Evolutionary conservation across 257 asterid genomes (phyloP).

Genomic region (Hygrophila difformis): DNA sequence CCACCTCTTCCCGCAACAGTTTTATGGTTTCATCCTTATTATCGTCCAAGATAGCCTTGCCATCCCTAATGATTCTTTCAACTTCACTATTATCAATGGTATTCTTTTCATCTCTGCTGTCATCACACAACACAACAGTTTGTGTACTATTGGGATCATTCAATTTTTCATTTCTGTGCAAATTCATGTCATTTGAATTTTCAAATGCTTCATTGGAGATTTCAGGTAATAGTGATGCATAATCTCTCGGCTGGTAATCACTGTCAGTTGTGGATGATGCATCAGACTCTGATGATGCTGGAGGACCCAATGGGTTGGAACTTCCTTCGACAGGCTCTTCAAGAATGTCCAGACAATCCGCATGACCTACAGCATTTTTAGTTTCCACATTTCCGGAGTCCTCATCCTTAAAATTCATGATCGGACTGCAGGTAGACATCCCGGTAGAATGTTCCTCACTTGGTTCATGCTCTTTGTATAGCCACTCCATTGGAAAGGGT

Average conservation of each 20-base stretch:
- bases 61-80: background rate
- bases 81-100: slow-evolving; percentile 26
- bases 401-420: slow-evolving; percentile 27
- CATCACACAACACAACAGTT: slow-evolving; percentile 27
- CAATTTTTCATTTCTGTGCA: slow-evolving; percentile 17
- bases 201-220: slow-evolving; percentile 17
- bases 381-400: slow-evolving; percentile 24
- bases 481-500: slow-evolving; percentile 79
- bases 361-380: slow-evolving; percentile 19
- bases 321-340: slow-evolving; percentile 36
- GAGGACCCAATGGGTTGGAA: slow-evolving; percentile 45
- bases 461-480: slow-evolving; percentile 51
- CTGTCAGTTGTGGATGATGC: slow-evolving; percentile 34
- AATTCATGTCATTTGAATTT: slow-evolving; percentile 17
- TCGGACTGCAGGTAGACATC: slow-evolving; percentile 24
- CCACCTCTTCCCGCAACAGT: slow-evolving; percentile 64
- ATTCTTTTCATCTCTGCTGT: slow-evolving; percentile 25
- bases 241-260: slow-evolving; percentile 21
- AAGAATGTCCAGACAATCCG: slow-evolving; percentile 22
- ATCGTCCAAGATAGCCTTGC: too few relatives aligned
- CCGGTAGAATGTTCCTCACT: slow-evolving; percentile 14
- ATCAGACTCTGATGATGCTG: slow-evolving; percentile 51
- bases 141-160: background rate
- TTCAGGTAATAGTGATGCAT: slow-evolving; percentile 28
- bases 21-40: slow-evolving; percentile 34